Evolutionary conservation across 202 grass and related monocot species (phyloP), one percentile per base, ranked within the genome.

Genomic region (Zizania palustris): DNA sequence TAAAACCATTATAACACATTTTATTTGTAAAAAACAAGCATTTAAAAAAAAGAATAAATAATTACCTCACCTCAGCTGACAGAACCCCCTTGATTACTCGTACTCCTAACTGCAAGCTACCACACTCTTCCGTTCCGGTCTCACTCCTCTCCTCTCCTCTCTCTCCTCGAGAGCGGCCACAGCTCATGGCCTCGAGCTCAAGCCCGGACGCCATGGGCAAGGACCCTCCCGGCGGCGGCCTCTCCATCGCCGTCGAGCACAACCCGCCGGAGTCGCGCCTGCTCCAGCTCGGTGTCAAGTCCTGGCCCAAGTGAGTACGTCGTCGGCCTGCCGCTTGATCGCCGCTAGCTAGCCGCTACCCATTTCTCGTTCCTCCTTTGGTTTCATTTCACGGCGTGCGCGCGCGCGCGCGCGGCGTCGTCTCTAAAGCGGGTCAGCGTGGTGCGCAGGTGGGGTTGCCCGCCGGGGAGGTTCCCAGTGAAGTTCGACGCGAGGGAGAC

Each of bases 281-380:
- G 45, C 64, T 59, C 12, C 84, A 98, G 70, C 91, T 98, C 63
- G 95, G 91, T 71, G 88, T 98, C 67, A 94, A 55, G 78, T 94
- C 95, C 80, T 98, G 95, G 95, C 91, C 91, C 80, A 98, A 95
- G 95, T 98, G 65, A 90, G 91, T 67, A 58, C 40, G 40, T 4
- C 57, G 41, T 3, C 67, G 0, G 12, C 46, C 28, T 20, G 59
- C 65, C 56, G 63, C 16, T 37, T 46, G 56, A 44, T 69, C 59
- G 9, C 57, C 28, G 28, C 28, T 28, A 49, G n/a, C 44, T 16
- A 12, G 13, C 45, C 5, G 45, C 12, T 41, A 3, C 5, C 65
- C 42, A 10, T 58, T 66, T 85, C 65, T 67, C 71, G 22, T 3
- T 33, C 15, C 53, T 33, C 9, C 45, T 13, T 11, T 39, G 16